A percentile compares a stretch with the other conserved stretches of the same genome.
Conservation (phyloP, 2,329 filamentous ascomycete species). For the Fusarium drepaniforme region DNA sequence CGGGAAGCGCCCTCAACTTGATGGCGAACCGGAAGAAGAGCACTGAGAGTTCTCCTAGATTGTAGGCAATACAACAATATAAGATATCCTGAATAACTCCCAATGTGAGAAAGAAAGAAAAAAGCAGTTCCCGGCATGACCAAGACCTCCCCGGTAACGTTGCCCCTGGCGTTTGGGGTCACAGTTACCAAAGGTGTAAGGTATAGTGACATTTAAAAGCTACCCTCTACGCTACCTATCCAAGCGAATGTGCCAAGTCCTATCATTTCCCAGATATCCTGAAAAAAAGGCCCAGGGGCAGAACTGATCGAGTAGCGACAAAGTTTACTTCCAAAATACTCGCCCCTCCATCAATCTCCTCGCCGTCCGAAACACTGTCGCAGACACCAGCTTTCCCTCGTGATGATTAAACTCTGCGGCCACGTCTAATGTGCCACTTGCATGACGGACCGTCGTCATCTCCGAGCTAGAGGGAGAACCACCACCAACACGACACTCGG, state of each 20-base stretch:
- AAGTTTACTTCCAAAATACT: slow-evolving; percentile 45
- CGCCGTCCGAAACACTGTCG: slow-evolving; percentile 61
- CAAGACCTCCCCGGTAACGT: neutral
- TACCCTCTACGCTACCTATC: no score
- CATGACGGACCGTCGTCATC: neutral
- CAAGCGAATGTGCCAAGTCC: no score
- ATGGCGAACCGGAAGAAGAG: neutral
- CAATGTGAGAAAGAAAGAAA: neutral
- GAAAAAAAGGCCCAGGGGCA: no score
- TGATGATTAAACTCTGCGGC: slow-evolving; percentile 46
- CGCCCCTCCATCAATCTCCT: slow-evolving; percentile 60
- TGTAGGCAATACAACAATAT: neutral
- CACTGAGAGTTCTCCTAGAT: neutral
- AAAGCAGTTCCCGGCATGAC: neutral
- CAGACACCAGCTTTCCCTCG: slow-evolving; percentile 49
- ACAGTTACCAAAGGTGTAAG: neutral
- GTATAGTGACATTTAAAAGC: neutral
- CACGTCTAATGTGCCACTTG: neutral
- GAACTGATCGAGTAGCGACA: neutral
- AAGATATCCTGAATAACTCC: neutral
- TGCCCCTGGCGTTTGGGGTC: neutral
- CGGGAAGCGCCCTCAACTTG: neutral
- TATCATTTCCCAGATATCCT: no score
- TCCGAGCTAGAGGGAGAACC: neutral
- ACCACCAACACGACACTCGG: neutral